Evolutionary conservation across 305 asterid species (phyloP), one percentile per base, ranked within the genome.

Genomic region (Rubia balearica): DNA sequence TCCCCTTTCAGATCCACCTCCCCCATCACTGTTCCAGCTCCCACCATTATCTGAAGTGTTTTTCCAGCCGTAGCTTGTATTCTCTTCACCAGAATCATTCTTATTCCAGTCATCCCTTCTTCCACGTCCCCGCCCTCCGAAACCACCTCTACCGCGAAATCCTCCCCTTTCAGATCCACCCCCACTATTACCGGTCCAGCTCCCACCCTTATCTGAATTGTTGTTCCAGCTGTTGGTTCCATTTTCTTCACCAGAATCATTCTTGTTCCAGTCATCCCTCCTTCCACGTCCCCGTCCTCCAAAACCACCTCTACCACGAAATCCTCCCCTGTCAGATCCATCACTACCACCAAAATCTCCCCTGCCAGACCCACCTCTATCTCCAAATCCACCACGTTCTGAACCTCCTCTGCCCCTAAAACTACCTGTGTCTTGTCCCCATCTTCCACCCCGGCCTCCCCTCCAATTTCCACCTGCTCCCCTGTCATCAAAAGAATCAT

Each of bases 381-480:
- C 96, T n/a, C 84, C 81, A 79, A 85, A 88, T 65, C 91, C 87
- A 70, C 90, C 90, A 61, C 85, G 79, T 41, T 83, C 79, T 16
- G 78, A 70, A 27, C 73, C 75, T 41, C 82, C 82, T 49, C 82
- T 51, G n/a, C 79, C 81, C 59, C 82, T 79, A 60, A 76, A 76
- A 62, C 86, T 79, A 40, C 81, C 81, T 17, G 77, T 43, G 22
- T 76, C 80, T 51, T 74, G 75, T 7, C 76, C 85, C 69, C 89
- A 85, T 78, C 91, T 82, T 79, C 90, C 86, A 14, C 90, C 91
- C 12, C 86, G 82, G 66, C 96, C 94, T 69, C 92, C 90, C 78
- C 97, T 79, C 91, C 93, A 82, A 59, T 81, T 41, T 74, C 96
- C 96, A 65, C 92, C 85, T 78, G 86, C 70, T 74, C 92, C 92